Conservation (phyloP, 306 rosid genomes). For the Prosopis cineraria region DNA sequence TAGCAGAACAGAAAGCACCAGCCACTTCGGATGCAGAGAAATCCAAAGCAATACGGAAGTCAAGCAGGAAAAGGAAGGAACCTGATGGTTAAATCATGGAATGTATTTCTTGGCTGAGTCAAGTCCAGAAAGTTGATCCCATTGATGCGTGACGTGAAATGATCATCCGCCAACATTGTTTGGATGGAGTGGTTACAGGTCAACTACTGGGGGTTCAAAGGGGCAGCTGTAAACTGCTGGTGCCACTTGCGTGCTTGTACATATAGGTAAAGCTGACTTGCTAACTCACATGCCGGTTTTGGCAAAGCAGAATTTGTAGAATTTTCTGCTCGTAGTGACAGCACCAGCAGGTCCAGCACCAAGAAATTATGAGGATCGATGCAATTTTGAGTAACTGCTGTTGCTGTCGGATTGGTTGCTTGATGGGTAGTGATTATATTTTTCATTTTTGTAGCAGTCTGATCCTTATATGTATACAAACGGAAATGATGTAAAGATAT, state of each 20-base stretch:
- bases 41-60: conserved; percentile 66
- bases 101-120: conserved; percentile 26
- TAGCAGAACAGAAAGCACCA: conserved; percentile 46
- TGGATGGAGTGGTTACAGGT: conserved; percentile 36
- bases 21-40: conserved; percentile 69
- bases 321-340: conserved; percentile 51
- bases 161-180: conserved; percentile 33
- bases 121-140: conserved; percentile 38
- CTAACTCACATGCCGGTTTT: conserved; percentile 76
- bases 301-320: conserved; percentile 62
- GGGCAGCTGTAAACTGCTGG: conserved; percentile 49
- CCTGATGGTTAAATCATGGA: conserved; percentile 61
- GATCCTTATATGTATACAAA: conserved; percentile 68
- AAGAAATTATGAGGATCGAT: conserved; percentile 45
- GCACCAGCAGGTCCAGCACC: conserved; percentile 47
- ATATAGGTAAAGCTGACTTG: conserved; percentile 84
- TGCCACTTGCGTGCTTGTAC: conserved; percentile 65
- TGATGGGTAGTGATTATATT: conserved; percentile 43
- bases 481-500: conserved; percentile 59
- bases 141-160: conserved; percentile 31
- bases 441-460: conserved; percentile 55
- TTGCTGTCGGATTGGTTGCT: conserved; percentile 54
- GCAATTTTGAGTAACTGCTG: conserved; percentile 73
- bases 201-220: conserved; percentile 30
- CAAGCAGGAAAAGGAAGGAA: conserved; percentile 88